Conservation (phyloP, 2,329 filamentous ascomycete species). For the Clonostachys sp. region DNA sequence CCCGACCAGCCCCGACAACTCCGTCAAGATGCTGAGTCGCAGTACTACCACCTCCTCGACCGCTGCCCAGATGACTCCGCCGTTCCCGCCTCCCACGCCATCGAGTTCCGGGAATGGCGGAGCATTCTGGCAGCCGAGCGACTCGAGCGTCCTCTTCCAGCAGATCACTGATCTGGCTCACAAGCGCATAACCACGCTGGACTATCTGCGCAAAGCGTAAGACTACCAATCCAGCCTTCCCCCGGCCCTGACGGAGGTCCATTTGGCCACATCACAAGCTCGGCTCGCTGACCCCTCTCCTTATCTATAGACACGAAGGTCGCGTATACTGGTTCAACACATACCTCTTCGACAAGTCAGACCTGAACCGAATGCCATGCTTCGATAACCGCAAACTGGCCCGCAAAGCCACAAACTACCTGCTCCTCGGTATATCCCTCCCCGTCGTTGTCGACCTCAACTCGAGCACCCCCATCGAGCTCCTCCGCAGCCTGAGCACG, state of each 20-base stretch:
- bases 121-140: conserved; percentile 30
- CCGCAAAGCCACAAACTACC: conserved; percentile 87
- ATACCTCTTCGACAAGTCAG: conserved; percentile 79
- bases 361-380: conserved; percentile 78
- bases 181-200: conserved; percentile 90
- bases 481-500: conserved; percentile 79
- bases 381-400: conserved; percentile 81
- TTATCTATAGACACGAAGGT: conserved; percentile 70
- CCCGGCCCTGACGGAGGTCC: background rate
- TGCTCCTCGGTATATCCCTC: conserved; percentile 87
- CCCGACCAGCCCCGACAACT: conserved; percentile 24
- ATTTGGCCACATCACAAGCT: background rate
- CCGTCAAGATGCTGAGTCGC: conserved; percentile 38
- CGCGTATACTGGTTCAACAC: conserved; percentile 99
- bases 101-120: background rate
- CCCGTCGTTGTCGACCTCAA: conserved; percentile 87
- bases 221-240: conserved; percentile 23
- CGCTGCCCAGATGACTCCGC: conserved; percentile 10
- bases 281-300: background rate
- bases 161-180: conserved; percentile 80
- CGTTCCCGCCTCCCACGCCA: conserved; percentile 10
- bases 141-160: conserved; percentile 45
- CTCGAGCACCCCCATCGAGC: conserved; percentile 74
- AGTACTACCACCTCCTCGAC: conserved; percentile 25
- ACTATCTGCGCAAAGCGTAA: conserved; percentile 89